Conservation (phyloP, 2,329 filamentous ascomycete species). For the Macrophomina pseudophaseolina region DNA sequence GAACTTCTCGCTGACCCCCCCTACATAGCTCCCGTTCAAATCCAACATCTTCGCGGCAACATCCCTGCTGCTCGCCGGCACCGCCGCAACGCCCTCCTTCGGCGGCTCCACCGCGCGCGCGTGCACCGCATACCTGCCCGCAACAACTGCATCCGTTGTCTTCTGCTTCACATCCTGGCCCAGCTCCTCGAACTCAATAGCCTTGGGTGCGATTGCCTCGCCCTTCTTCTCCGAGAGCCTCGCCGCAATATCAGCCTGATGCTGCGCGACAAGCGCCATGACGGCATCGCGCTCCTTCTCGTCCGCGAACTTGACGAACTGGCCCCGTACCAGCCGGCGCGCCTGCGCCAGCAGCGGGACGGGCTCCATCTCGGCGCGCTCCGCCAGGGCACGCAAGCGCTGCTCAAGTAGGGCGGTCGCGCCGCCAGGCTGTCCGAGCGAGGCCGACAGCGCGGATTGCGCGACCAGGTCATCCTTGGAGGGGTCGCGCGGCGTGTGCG, state of each 20-base stretch:
- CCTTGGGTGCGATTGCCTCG: constrained; percentile 12
- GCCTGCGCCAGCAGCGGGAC: background rate
- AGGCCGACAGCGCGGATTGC: constrained; percentile 17
- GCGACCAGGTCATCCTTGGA: background rate
- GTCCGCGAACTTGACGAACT: constrained; percentile 24
- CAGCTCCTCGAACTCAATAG: constrained; percentile 24
- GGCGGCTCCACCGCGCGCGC: background rate
- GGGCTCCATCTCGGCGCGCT: constrained; percentile 9
- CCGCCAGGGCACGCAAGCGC: constrained; percentile 15
- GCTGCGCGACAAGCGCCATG: constrained; percentile 4
- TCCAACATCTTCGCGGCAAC: background rate
- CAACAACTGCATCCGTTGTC: constrained; percentile 10
- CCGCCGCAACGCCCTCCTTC: background rate
- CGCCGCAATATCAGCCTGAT: constrained; percentile 11
- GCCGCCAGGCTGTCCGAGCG: constrained; percentile 20
- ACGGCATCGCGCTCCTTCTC: constrained; percentile 22
- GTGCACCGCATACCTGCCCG: constrained; percentile 6
- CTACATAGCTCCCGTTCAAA: constrained; percentile 16
- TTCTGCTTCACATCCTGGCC: background rate
- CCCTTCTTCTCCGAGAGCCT: constrained; percentile 25
- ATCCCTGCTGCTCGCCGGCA: background rate
- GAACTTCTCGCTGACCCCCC: constrained; percentile 3
- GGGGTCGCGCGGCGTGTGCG: background rate
- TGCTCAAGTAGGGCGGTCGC: constrained; percentile 8
- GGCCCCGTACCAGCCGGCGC: constrained; percentile 19